These are phyloP conservation scores for Colletotrichum cordylinicola DNA, from an alignment of 2,329 filamentous ascomycete species.

Conservation along the genomic window DNA sequence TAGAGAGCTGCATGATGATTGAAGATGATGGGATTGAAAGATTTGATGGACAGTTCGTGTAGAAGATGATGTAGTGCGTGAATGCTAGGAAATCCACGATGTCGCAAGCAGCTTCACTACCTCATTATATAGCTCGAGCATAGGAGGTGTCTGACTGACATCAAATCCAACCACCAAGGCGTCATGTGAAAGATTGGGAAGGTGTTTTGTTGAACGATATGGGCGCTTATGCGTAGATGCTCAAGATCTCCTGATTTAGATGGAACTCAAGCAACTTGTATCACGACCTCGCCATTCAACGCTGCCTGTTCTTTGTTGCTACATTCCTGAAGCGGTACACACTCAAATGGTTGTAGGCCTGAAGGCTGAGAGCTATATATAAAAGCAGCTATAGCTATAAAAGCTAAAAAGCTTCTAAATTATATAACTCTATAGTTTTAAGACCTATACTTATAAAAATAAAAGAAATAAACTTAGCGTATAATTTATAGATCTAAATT, in stretches of 20 bases:
- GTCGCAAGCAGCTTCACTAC: not conserved
- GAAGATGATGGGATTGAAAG: not conserved
- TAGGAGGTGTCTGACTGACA: not conserved
- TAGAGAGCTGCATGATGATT: not conserved
- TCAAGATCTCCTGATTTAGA: not conserved
- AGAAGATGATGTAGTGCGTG: not conserved
- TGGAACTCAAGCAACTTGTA: not conserved
- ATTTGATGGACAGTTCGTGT: not conserved
- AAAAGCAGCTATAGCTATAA: too few relatives aligned
- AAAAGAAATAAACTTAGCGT: too few relatives aligned
- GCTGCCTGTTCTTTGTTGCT: not conserved
- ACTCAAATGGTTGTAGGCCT: too few relatives aligned
- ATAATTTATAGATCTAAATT: too few relatives aligned
- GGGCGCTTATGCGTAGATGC: not conserved
- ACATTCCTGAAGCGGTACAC: not conserved
- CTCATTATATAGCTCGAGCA: not conserved
- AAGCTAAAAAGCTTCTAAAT: too few relatives aligned
- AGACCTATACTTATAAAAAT: too few relatives aligned
- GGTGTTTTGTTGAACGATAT: not conserved
- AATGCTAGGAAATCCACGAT: not conserved
- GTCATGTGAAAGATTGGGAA: not conserved
- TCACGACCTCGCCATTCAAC: not conserved
- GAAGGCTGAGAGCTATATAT: too few relatives aligned
- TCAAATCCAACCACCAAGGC: not conserved
- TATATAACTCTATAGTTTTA: too few relatives aligned